Conservation (phyloP, 441 rosid species). For the Geranium incanum region DNA sequence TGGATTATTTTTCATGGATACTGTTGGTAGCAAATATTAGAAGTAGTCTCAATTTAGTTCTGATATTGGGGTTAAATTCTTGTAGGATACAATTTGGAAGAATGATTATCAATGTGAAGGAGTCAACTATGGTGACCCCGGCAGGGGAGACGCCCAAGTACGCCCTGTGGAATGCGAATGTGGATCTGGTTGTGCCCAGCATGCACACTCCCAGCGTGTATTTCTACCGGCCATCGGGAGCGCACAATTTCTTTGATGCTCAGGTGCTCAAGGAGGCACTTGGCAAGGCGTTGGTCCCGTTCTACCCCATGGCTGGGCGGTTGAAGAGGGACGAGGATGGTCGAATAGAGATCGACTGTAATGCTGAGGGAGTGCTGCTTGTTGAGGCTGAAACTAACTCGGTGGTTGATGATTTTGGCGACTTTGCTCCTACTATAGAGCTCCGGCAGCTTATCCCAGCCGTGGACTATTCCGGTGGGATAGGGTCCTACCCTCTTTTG, state of each 20-base stretch:
- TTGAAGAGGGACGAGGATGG: constrained; percentile 25
- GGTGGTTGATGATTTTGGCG: constrained; percentile 22
- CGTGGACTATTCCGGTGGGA: constrained; percentile 19
- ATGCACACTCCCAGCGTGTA: constrained; percentile 15
- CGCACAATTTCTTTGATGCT: constrained; percentile 25
- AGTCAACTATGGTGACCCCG: constrained; percentile 27
- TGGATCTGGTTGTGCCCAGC: constrained; percentile 24
- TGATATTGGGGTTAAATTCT: not conserved
- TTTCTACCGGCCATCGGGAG: constrained; percentile 25
- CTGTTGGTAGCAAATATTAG: not conserved
- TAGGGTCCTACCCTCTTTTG: constrained; percentile 52
- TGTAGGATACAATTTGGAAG: not conserved
- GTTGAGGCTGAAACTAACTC: constrained; percentile 29
- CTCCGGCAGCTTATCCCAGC: constrained; percentile 25
- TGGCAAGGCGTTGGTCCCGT: constrained; percentile 30
- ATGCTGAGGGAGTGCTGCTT: constrained; percentile 28
- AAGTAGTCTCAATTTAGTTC: not conserved
- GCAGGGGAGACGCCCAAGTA: constrained; percentile 22
- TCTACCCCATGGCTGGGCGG: constrained; percentile 39
- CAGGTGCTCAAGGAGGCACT: constrained; percentile 33
- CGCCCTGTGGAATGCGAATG: constrained; percentile 22
- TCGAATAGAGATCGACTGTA: constrained; percentile 28
- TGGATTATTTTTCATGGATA: not conserved
- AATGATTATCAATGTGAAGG: constrained; percentile 19
- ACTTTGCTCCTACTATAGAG: constrained; percentile 15